Percentiles rank a stretch among this genome's conserved stretches.
Conservation (phyloP, 2,329 filamentous ascomycete genomes). For the Thielaviopsis populi region DNA sequence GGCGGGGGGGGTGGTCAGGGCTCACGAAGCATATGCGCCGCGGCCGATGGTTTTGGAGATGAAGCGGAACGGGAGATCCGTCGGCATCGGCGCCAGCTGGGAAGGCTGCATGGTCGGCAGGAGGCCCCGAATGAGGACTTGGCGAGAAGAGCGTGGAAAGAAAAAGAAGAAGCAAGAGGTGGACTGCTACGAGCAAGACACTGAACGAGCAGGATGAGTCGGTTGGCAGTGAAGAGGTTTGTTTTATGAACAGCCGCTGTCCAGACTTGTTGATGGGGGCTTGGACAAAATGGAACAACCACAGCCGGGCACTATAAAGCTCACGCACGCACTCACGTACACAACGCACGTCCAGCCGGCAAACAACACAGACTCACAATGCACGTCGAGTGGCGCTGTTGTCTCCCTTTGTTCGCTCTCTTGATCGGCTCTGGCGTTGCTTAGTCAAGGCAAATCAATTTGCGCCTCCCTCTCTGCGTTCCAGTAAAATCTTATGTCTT, state of each 20-base stretch:
- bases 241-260: background rate
- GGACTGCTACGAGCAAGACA: background rate
- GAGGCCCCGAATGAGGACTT: background rate
- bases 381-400: background rate
- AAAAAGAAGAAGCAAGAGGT: background rate
- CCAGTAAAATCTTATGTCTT: background rate
- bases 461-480: background rate
- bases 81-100: constrained; percentile 74
- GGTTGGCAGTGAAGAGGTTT: background rate
- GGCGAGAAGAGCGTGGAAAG: background rate
- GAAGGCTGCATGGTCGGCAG: constrained; percentile 32
- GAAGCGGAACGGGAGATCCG: constrained; percentile 78
- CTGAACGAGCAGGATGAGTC: background rate
- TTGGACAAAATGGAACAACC: background rate
- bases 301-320: background rate
- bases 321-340: background rate
- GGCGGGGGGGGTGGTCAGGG: constrained; percentile 4
- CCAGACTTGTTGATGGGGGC: background rate
- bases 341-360: background rate
- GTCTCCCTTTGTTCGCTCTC: background rate
- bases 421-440: background rate
- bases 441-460: background rate
- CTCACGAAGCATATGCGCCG: constrained; percentile 91
- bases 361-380: background rate
- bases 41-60: constrained; percentile 93